Conservation (phyloP, 2,329 filamentous ascomycete genomes). For the Anisogramma anomala region DNA sequence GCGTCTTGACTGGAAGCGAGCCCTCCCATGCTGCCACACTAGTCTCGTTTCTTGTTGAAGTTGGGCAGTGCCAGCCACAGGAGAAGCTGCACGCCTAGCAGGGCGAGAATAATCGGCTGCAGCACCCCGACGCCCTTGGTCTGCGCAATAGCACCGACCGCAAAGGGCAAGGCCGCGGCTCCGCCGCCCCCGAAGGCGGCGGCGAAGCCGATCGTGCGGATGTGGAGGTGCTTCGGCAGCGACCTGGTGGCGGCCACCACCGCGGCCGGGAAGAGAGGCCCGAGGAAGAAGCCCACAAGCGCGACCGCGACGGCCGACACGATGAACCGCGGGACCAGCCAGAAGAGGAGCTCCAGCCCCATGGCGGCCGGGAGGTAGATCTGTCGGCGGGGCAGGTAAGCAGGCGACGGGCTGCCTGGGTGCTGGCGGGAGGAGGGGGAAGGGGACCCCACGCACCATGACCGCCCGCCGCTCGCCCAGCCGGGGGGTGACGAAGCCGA, state of each 20-base stretch:
- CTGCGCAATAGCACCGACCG: constrained; percentile 54
- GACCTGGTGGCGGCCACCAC: constrained; percentile 58
- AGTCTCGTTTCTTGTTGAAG: constrained; percentile 30
- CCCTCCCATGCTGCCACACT: too few species aligned
- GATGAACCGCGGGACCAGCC: constrained; percentile 68
- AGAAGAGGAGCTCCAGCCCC: constrained; percentile 60
- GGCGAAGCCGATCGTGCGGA: constrained; percentile 65
- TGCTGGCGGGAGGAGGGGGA: too few species aligned
- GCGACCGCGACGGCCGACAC: constrained; percentile 61
- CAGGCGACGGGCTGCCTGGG: too few species aligned
- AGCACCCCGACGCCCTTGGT: constrained; percentile 42
- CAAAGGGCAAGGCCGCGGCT: constrained; percentile 54
- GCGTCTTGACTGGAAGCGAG: too few species aligned
- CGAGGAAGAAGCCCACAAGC: constrained; percentile 68
- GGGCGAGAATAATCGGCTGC: constrained; percentile 43
- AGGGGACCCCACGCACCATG: constrained; percentile 3
- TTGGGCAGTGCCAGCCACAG: constrained; percentile 37
- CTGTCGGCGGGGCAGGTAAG: constrained; percentile 14
- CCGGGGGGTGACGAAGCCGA: constrained; percentile 62
- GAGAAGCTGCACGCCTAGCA: constrained; percentile 32
- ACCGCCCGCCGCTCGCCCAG: constrained; percentile 59
- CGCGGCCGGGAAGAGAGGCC: constrained; percentile 63
- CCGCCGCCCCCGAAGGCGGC: constrained; percentile 65
- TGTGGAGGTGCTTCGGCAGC: constrained; percentile 62
- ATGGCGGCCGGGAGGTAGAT: constrained; percentile 55